Conservation (phyloP, 805 yeast genomes). For the Wickerhamiella azymoides region DNA sequence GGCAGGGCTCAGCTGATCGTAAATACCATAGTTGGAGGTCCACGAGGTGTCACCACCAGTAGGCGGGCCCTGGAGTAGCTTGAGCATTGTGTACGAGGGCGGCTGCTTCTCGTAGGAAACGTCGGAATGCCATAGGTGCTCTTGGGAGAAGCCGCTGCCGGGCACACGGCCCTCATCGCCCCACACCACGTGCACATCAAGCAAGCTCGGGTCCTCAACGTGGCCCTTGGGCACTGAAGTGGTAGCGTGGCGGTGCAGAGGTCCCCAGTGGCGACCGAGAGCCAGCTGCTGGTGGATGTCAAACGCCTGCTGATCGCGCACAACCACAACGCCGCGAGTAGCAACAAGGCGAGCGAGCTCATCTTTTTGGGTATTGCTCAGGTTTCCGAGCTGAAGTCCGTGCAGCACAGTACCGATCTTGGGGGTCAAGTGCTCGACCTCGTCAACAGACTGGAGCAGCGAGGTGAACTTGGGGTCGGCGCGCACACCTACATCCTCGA, state of each 20-base stretch:
- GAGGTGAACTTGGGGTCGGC: slow-evolving; percentile 23
- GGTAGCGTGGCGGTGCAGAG: slow-evolving; percentile 37
- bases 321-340: slow-evolving; percentile 37
- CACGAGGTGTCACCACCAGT: slow-evolving; percentile 49
- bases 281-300: slow-evolving; percentile 44
- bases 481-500: slow-evolving; percentile 19
- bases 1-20: slow-evolving; percentile 36
- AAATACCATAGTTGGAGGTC: slow-evolving; percentile 39
- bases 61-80: slow-evolving; percentile 38
- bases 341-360: slow-evolving; percentile 36
- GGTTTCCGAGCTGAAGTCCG: slow-evolving; percentile 33
- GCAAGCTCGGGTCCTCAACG: slow-evolving; percentile 45
- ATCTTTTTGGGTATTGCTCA: slow-evolving; percentile 32
- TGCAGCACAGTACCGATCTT: slow-evolving; percentile 53
- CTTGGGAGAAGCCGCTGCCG: slow-evolving; percentile 20
- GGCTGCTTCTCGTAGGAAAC: slow-evolving; percentile 64
- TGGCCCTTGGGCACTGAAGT: slow-evolving; percentile 31
- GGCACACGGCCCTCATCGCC: slow-evolving; percentile 20
- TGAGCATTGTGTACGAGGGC: slow-evolving; percentile 43
- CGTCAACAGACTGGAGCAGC: slow-evolving; percentile 20
- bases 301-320: slow-evolving; percentile 39
- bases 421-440: slow-evolving; percentile 40
- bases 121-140: slow-evolving; percentile 52
- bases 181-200: slow-evolving; percentile 23
- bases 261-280: slow-evolving; percentile 59